Percentiles rank a stretch among this genome's conserved stretches.
These are phyloP conservation scores for Ophiocytium majus DNA, from an alignment of 352 stramenopile genomes.

Conservation along the genomic window DNA sequence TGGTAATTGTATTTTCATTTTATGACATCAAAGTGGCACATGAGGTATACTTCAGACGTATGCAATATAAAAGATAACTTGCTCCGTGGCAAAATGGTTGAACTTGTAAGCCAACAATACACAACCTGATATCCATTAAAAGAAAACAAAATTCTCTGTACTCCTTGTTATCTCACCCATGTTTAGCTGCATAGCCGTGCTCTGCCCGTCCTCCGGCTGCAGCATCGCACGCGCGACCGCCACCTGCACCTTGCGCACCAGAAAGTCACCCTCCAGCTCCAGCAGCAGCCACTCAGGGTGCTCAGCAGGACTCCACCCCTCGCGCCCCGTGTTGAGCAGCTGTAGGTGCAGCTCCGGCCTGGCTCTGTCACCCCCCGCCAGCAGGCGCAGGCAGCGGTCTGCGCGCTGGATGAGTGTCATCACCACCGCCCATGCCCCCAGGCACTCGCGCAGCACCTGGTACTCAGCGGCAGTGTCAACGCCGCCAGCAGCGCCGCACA, in stretches of 20 bases:
- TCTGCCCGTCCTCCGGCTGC: not conserved
- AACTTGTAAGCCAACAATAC: no score
- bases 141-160: no score
- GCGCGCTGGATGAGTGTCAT: not conserved
- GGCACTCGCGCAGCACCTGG: not conserved
- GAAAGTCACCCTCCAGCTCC: not conserved
- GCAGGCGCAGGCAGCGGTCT: not conserved
- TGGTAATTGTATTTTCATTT: no score
- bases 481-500: not conserved
- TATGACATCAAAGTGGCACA: no score
- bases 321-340: not conserved
- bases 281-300: not conserved
- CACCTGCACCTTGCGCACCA: not conserved
- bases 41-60: not conserved
- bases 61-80: not conserved
- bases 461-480: not conserved
- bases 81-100: not conserved
- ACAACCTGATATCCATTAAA: no score
- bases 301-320: not conserved
- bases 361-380: not conserved
- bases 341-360: not conserved
- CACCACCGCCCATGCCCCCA: not conserved
- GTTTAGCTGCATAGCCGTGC: not conserved
- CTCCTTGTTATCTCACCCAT: no score
- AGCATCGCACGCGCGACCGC: not conserved